Evolutionary conservation across 768 basidiomycete genomes (phyloP).

Genomic region (Obba rivulosa): DNA sequence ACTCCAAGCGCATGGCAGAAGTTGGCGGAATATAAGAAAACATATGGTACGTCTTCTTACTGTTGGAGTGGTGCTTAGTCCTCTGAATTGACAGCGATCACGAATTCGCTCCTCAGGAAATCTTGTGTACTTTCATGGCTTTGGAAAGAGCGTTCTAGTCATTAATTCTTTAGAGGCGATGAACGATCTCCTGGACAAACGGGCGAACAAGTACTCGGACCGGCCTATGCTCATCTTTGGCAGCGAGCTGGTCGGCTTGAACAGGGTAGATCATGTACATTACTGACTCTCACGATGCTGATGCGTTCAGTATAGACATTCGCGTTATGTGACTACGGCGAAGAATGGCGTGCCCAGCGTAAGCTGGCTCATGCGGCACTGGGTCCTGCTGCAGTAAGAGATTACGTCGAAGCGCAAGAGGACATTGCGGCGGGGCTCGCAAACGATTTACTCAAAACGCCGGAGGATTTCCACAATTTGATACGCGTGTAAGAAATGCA

Average conservation of each 20-base stretch:
- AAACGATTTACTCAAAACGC: slow-evolving; percentile 2
- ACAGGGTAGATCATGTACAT: slow-evolving; percentile 4
- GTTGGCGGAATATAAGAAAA: slow-evolving; percentile 6
- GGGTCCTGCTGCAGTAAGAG: slow-evolving; percentile 23
- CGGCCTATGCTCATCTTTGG: slow-evolving; percentile 31
- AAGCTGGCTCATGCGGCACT: slow-evolving; percentile 27
- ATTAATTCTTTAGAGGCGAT: slow-evolving; percentile 25
- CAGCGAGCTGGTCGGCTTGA: slow-evolving; percentile 29
- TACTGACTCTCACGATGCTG: not conserved
- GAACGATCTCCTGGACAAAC: slow-evolving; percentile 25
- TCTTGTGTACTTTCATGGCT: slow-evolving; percentile 22
- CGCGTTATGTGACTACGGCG: slow-evolving; percentile 17
- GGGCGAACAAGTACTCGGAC: slow-evolving; percentile 25
- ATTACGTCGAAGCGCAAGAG: slow-evolving; percentile 28
- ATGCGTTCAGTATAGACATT: slow-evolving; percentile 16
- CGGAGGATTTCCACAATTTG: slow-evolving; percentile 5
- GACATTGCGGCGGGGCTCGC: slow-evolving; percentile 15
- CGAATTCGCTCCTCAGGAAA: slow-evolving; percentile 16
- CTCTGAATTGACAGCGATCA: too few relatives aligned
- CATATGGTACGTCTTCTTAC: slow-evolving; percentile 6
- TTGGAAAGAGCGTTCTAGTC: slow-evolving; percentile 26
- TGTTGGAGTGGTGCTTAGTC: too few relatives aligned
- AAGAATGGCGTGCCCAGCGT: slow-evolving; percentile 20
- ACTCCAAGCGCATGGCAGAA: slow-evolving; percentile 5
- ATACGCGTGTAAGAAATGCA: slow-evolving; percentile 6